A percentile compares a stretch with the other conserved stretches of the same genome.
These are phyloP conservation scores for Penicillium taxi DNA, from an alignment of 495 filamentous ascomycete genomes.

Conservation along the genomic window DNA sequence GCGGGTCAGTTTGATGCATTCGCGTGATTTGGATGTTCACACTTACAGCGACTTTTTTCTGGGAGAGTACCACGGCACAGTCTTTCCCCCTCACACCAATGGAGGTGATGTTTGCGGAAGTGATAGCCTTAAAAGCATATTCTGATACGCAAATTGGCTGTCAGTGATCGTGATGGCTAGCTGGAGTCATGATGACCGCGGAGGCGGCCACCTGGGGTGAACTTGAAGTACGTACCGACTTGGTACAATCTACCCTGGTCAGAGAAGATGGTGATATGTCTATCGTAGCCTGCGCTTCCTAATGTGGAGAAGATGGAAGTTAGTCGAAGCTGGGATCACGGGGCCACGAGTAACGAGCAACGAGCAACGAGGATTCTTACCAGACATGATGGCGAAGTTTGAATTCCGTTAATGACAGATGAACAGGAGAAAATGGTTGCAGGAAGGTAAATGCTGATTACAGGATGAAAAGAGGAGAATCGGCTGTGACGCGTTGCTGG, in stretches of 20 bases:
- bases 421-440: constrained; percentile 4
- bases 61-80: constrained; percentile 93
- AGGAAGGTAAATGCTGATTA: constrained; percentile 7
- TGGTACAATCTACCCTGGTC: constrained; percentile 97
- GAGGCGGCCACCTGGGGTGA: background rate
- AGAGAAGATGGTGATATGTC: constrained; percentile 99
- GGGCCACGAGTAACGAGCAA: constrained; percentile 8
- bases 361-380: constrained; percentile 18
- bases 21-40: constrained; percentile 2
- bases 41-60: constrained; percentile 98
- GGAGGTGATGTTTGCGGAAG: constrained; percentile 96
- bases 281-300: constrained; percentile 95
- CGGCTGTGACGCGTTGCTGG: constrained; percentile 36
- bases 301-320: constrained; percentile 25
- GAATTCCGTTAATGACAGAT: constrained; percentile 7
- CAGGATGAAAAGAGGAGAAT: constrained; percentile 18
- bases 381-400: constrained; percentile 34
- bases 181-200: background rate
- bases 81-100: constrained; percentile 92
- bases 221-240: constrained; percentile 72
- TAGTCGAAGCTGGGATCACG: constrained; percentile 35
- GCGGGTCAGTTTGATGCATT: constrained; percentile 5
- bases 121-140: constrained; percentile 99
- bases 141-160: constrained; percentile 46
- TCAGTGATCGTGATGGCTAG: constrained; percentile 14